These are phyloP conservation scores for Candida sanyaensis DNA, from an alignment of 1,139 yeast genomes.

Conservation along the genomic window DNA sequence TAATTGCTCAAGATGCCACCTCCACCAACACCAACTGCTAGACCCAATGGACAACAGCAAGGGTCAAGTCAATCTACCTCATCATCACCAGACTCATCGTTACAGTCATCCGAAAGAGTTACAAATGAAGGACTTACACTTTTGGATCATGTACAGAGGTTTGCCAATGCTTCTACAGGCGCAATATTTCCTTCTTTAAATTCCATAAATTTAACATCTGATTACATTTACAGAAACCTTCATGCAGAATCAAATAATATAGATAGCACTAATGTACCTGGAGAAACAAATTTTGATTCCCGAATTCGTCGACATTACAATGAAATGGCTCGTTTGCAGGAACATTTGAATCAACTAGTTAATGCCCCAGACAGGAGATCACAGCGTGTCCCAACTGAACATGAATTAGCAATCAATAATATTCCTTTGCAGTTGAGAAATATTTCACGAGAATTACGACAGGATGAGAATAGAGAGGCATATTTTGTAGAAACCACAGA, in stretches of 20 bases:
- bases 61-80: not conserved
- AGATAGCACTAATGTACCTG: constrained; percentile 6
- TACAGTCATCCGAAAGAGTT: not conserved
- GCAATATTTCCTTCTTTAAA: constrained; percentile 9
- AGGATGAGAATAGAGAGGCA: constrained; percentile 10
- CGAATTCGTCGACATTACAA: constrained; percentile 14
- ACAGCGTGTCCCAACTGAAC: constrained; percentile 5
- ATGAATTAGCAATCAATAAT: constrained; percentile 7
- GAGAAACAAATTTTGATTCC: constrained; percentile 10
- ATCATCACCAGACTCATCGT: not conserved
- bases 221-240: constrained; percentile 13
- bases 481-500: constrained; percentile 12
- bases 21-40: constrained; percentile 5
- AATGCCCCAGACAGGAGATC: constrained; percentile 3
- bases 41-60: not conserved
- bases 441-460: constrained; percentile 12
- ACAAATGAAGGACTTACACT: not conserved
- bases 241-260: constrained; percentile 4
- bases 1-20: not conserved
- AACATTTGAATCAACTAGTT: constrained; percentile 12
- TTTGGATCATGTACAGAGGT: constrained; percentile 9
- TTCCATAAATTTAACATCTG: constrained; percentile 15
- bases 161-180: constrained; percentile 10
- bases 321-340: constrained; percentile 14
- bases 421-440: constrained; percentile 16